Evolutionary conservation across 1,139 yeast species (phyloP), one percentile per base, ranked within the genome.

Genomic region (Schizosaccharomyces versatilis): DNA sequence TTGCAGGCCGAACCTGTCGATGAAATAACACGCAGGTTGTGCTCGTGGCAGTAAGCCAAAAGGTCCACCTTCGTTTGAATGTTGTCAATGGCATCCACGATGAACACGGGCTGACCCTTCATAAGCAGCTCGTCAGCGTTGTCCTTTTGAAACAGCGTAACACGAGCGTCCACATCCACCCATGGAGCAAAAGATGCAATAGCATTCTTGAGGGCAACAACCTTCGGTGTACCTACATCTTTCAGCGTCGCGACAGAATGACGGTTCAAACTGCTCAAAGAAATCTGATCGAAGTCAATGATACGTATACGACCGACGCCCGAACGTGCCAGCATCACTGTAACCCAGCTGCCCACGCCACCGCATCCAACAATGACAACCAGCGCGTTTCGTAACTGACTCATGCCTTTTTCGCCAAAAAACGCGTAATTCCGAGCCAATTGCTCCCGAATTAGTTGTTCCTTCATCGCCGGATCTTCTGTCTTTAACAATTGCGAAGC

Each of bases 1-100:
- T 88, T 80, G 62, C 95, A 82, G 7, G 95, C 95, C 1, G 98
- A 97, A 32, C 98, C 98, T 77, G 94, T 94, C 0, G 95, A 84
- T 2, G 94, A 80, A 52, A 90, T 76, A 38, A 85, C 81, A 15
- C 76, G 76, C 47, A 88, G 66, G 1, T 72, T 67, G 52, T 77
- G 70, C 36, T 73, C 72, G 65, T 80, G 70, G 61, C 94, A 82
- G 68, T 74, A 86, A 41, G 81, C 79, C 60, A 90, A 71, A 56
- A 90, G 71, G 63, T 90, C 98, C 36, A 86, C 94, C 66, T 90
- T 90, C 36, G 97, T 86, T 62, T 88, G 95, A 58, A 90, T 81
- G 65, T 90, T 90, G 68, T 90, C 98, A 61, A 90, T 90, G 68
- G 97, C 90, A 66, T 90, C 98, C 52, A 90, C 81, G 36, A 90